Conservation (phyloP, 2,329 filamentous ascomycete genomes). For the Bipolaris oryzae region DNA sequence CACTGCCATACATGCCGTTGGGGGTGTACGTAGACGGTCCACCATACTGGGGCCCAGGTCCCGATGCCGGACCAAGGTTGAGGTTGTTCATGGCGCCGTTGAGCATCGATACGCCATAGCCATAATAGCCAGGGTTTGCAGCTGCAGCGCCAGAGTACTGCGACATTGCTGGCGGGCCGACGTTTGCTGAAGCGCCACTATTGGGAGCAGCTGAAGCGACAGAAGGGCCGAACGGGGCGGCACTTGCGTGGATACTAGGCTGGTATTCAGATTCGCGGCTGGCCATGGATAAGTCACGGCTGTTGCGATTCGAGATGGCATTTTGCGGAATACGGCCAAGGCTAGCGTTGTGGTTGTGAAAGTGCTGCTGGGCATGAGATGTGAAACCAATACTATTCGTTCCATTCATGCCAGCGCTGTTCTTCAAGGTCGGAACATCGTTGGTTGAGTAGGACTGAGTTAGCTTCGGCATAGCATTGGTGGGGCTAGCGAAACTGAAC, state of each 20-base stretch:
- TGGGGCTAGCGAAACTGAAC: conserved; percentile 59
- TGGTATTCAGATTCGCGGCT: conserved; percentile 58
- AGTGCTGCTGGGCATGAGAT: conserved; percentile 64
- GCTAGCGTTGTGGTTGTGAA: conserved; percentile 78
- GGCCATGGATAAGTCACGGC: conserved; percentile 68
- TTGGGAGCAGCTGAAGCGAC: conserved; percentile 47
- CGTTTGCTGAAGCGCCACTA: conserved; percentile 29
- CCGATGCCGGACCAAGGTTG: conserved; percentile 31
- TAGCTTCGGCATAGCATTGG: conserved; percentile 71
- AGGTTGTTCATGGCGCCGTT: conserved; percentile 72
- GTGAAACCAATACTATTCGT: conserved; percentile 39
- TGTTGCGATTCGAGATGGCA: conserved; percentile 70
- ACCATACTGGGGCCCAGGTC: conserved; percentile 49
- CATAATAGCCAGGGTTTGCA: conserved; percentile 51
- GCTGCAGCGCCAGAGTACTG: conserved; percentile 38
- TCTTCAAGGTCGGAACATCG: conserved; percentile 86
- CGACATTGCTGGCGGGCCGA: conserved; percentile 40
- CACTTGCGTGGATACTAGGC: conserved; percentile 79
- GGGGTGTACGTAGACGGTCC: conserved; percentile 32
- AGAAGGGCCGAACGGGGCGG: conserved; percentile 76
- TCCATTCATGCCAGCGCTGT: conserved; percentile 58
- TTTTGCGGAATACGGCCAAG: conserved; percentile 78
- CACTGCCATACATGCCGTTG: conserved; percentile 32
- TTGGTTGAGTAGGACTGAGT: conserved; percentile 90
- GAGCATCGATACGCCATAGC: conserved; percentile 67